Evolutionary conservation across 345 rosid genomes (phyloP).

Genomic region (Acer campestre): DNA sequence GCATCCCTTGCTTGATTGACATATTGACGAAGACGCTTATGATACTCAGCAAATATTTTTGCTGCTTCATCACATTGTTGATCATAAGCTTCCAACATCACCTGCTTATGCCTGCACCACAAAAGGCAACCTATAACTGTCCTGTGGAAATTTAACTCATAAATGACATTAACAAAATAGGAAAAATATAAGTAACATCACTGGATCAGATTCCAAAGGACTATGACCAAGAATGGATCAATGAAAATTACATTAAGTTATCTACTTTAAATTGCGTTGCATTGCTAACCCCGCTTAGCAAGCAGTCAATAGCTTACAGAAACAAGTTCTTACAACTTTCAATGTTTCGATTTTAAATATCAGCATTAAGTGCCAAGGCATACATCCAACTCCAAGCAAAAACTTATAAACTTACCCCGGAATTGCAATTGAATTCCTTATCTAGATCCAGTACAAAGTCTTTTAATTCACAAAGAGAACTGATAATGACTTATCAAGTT

Average conservation of each 20-base stretch:
- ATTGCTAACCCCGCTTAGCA: background rate
- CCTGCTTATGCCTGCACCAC: conserved; percentile 77
- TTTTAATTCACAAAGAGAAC: background rate
- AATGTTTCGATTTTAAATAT: background rate
- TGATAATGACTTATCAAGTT: background rate
- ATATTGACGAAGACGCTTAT: conserved; percentile 66
- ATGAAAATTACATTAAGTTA: background rate
- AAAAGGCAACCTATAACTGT: background rate
- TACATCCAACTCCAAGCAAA: conserved; percentile 2
- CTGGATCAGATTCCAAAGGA: background rate
- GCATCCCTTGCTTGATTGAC: conserved; percentile 91
- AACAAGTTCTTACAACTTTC: conserved; percentile 1
- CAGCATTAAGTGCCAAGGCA: background rate
- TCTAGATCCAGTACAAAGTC: background rate
- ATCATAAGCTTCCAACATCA: conserved; percentile 83
- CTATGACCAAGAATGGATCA: background rate
- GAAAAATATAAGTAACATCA: background rate
- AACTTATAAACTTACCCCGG: background rate
- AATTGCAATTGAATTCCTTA: background rate
- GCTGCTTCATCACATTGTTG: conserved; percentile 95
- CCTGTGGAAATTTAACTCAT: background rate
- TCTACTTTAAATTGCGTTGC: background rate
- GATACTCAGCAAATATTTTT: conserved; percentile 87
- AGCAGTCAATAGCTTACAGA: background rate
- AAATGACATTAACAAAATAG: background rate